Percentiles rank a stretch among this genome's conserved stretches.
Conservation (phyloP, 2,329 filamentous ascomycete genomes). For the Dactylellina leptospora region DNA sequence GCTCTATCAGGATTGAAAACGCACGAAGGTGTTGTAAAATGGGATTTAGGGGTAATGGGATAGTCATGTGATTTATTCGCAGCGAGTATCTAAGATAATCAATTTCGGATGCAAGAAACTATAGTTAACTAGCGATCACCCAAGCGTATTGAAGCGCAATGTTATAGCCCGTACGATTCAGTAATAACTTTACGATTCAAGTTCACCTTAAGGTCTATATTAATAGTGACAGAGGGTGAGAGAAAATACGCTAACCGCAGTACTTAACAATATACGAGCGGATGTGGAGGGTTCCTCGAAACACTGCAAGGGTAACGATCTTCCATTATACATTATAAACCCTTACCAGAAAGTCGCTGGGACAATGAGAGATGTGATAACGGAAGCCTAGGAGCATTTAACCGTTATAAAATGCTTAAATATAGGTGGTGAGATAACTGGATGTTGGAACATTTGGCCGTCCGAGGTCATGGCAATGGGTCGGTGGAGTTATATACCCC, state of each 20-base stretch:
- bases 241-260: not conserved
- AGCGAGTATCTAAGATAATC: too few relatives aligned
- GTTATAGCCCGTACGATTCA: too few relatives aligned
- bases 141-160: too few relatives aligned
- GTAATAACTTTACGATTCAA: too few relatives aligned
- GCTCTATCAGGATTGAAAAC: too few relatives aligned
- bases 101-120: too few relatives aligned
- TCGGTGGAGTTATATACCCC: slow-evolving; percentile 40
- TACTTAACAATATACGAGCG: slow-evolving; percentile 13
- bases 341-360: slow-evolving; percentile 18
- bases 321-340: not conserved
- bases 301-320: slow-evolving; percentile 18
- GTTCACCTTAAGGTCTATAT: too few relatives aligned
- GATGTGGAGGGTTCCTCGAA: slow-evolving; percentile 38
- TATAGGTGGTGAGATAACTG: slow-evolving; percentile 53
- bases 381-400: slow-evolving; percentile 34
- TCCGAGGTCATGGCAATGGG: slow-evolving; percentile 51
- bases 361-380: slow-evolving; percentile 27
- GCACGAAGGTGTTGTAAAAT: too few relatives aligned
- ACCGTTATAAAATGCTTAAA: slow-evolving; percentile 34
- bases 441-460: slow-evolving; percentile 42
- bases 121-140: too few relatives aligned
- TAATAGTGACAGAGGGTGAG: not conserved
- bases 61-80: too few relatives aligned
- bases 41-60: too few relatives aligned